Base-by-base conservation (phyloP, 176 grass and related monocot genomes). In the Oryza nivara region DNA sequence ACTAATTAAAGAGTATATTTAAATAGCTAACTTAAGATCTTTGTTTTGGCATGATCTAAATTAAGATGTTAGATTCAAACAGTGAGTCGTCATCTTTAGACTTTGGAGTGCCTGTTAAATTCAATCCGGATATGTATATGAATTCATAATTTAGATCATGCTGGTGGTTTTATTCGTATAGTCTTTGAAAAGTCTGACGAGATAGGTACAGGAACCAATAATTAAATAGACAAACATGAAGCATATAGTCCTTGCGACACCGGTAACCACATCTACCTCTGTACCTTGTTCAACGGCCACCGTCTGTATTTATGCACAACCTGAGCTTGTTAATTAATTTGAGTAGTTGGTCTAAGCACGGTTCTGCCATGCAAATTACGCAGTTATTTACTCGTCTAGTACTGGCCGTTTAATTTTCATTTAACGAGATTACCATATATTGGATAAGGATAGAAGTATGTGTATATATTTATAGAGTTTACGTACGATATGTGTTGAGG, bases 11-110 rank as follows among this genome's bases (percentile, higher is more conserved):
- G 38, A 40, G 38, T 19, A 54, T 1, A 1, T 48, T 19, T 16
- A 16, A 54, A 19, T 54, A 5, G 16, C 7, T 54, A 5, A 19
- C 19, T 54, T 54, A 19, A 6, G 51, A 17, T 7, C 0, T 54
- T 54, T 8, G 40, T 81, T 64, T 75, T 45, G 23, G 85, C 22
- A 34, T 43, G 65, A 61, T 11, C 17, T 17, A 28, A 9, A n/a
- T 5, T 7, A n/a, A 60, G 13, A 40, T 36, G 6, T 25, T 10
- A 32, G 19, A 63, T 82, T 77, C 51, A 77, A 64, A 51, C 15
- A 68, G 60, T 14, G 38, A 19, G 36, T 70, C 72, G 72, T 70
- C 61, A 67, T 19, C 72, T 68, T 87, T 72, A 48, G 48, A 82
- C 79, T 76, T 81, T 76, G 38, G 11, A 28, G 63, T 67, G 25